Base-by-base conservation (phyloP, 768 basidiomycete species). In the Lyophyllum semitale region DNA sequence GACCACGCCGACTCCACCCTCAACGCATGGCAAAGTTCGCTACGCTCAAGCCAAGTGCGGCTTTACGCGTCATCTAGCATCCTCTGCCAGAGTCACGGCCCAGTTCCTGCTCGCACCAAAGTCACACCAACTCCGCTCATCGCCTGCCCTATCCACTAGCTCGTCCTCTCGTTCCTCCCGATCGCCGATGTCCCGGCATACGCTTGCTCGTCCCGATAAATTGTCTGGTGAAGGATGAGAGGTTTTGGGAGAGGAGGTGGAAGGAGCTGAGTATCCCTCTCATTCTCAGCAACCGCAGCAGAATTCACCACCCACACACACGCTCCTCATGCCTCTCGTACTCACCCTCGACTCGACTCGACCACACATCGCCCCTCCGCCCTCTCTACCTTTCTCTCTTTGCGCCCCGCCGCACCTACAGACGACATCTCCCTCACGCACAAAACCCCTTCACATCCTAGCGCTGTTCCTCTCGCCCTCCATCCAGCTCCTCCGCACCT, bases 181-280 rank as follows among this genome's bases (percentile, higher is more conserved):
- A 71, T 98, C n/a, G 84, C 89, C 17, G 94, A 96, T 68, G 68
- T 97, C 18, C 85, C 90, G 1, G 77, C 84, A 0, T 92, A 95
- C 61, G 84, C 88, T 5, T 78, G 84, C 43, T 78, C 77, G 37
- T 90, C 80, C 51, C 88, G 27, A 77, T 90, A 17, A 78, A 84
- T 13, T 73, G 76, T 2, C 73, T 95, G 20, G 79, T 81, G 2
- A 71, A 77, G 18, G 85, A 91, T 55, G 94, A 97, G 50, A 70
- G 73, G 4, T 71, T 92, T 8, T 99, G 96, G 96, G 81, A 89
- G 64, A 63, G 66, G 1, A 81, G 90, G 42, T 94, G 91, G 84
- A n/a, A n/a, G n/a, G n/a, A n/a, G n/a, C n/a, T n/a, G n/a, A 17
- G 17, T 60, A 3, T 60, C 65, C 17, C 50, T 51, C 20, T 61